These are phyloP conservation scores for Exophiala bonariae DNA, from an alignment of 2,329 filamentous ascomycete genomes.

Conservation along the genomic window DNA sequence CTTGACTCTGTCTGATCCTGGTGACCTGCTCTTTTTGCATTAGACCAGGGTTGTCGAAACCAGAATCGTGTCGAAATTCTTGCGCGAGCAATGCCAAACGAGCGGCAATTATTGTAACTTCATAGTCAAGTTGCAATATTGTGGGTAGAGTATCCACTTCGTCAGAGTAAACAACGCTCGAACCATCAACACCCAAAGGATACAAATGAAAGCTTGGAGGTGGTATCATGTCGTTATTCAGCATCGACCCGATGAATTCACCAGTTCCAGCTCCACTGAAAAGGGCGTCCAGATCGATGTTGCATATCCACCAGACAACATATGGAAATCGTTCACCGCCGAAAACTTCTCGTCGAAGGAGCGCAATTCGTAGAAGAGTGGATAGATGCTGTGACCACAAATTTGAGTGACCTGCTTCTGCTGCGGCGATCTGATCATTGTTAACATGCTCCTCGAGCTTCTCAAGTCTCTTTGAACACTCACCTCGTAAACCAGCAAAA, in stretches of 20 bases:
- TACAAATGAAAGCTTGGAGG: constrained; percentile 39
- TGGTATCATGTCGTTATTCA: constrained; percentile 51
- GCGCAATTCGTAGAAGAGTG: constrained; percentile 51
- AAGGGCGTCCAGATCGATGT: constrained; percentile 57
- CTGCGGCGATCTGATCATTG: constrained; percentile 44
- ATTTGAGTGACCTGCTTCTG: constrained; percentile 46
- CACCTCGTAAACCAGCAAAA: constrained; percentile 59
- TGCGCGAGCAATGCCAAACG: constrained; percentile 46
- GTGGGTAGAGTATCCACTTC: constrained; percentile 39
- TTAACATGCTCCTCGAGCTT: neutral
- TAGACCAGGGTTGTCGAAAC: constrained; percentile 20
- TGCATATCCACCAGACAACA: constrained; percentile 55
- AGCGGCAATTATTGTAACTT: constrained; percentile 46
- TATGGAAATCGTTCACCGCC: constrained; percentile 49
- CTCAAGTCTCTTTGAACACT: constrained; percentile 22
- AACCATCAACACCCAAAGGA: constrained; percentile 35
- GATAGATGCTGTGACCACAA: constrained; percentile 58
- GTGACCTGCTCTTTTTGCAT: constrained; percentile 27
- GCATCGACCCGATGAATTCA: constrained; percentile 49
- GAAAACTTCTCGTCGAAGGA: constrained; percentile 48
- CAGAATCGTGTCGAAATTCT: constrained; percentile 39
- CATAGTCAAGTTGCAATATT: constrained; percentile 47
- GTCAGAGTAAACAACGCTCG: constrained; percentile 38
- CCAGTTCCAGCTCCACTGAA: constrained; percentile 54
- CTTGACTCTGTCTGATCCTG: constrained; percentile 32